A percentile compares a stretch with the other conserved stretches of the same genome.
Evolutionary conservation across 2,329 filamentous ascomycete genomes (phyloP).

Genomic region (Ustulina deusta): DNA sequence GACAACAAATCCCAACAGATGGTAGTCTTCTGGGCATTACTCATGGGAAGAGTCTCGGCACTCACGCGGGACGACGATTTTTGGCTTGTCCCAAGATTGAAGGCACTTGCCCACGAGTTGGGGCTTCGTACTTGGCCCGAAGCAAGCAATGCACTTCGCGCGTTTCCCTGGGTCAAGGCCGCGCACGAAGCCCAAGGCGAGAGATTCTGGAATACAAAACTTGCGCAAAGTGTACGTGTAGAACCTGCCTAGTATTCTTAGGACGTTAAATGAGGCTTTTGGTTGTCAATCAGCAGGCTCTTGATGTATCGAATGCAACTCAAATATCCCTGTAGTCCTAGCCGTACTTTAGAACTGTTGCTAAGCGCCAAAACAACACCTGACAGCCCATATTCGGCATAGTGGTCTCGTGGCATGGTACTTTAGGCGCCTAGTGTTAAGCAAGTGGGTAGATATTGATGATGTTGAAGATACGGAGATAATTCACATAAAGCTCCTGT

Average conservation of each 20-base stretch:
- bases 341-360: background rate
- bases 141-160: slow-evolving; percentile 15
- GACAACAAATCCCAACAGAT: slow-evolving; percentile 2
- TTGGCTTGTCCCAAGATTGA: slow-evolving; percentile 31
- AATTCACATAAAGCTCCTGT: too few species aligned
- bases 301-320: background rate
- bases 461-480: too few species aligned
- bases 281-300: background rate
- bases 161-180: slow-evolving; percentile 36
- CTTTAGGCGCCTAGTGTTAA: too few species aligned
- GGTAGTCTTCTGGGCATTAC: slow-evolving; percentile 32
- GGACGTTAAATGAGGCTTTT: background rate
- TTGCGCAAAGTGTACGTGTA: background rate
- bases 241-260: background rate
- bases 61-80: slow-evolving; percentile 20
- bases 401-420: slow-evolving; percentile 41
- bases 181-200: slow-evolving; percentile 28
- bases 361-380: background rate
- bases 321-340: too few species aligned
- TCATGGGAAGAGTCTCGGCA: slow-evolving; percentile 30
- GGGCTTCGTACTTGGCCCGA: slow-evolving; percentile 26
- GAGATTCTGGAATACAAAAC: slow-evolving; percentile 24
- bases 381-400: slow-evolving; percentile 10
- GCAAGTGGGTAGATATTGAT: too few species aligned
- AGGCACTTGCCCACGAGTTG: slow-evolving; percentile 17